phyloP scores from a whole-genome alignment of 1,139 yeast genomes.

The Suhomyces chickasaworum region DNA sequence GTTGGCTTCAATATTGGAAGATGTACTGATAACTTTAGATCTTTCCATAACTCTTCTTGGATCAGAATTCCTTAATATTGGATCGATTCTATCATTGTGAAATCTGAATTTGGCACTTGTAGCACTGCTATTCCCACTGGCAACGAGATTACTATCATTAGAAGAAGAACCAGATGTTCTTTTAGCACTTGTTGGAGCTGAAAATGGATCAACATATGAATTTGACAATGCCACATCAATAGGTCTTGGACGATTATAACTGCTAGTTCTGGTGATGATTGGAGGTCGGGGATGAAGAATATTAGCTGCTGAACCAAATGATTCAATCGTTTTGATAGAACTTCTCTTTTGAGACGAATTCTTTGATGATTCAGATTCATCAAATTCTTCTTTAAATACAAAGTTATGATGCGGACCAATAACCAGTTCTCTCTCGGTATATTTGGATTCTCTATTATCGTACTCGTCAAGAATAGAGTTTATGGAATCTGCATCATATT shows the following conservation, averaged over 20 bases:
- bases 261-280: not conserved
- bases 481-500: slow-evolving; percentile 33
- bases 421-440: slow-evolving; percentile 2
- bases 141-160: slow-evolving; percentile 6
- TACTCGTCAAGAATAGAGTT: slow-evolving; percentile 39
- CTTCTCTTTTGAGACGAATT: not conserved
- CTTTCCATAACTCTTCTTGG: slow-evolving; percentile 14
- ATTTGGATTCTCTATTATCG: slow-evolving; percentile 18
- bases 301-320: slow-evolving; percentile 12
- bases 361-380: slow-evolving; percentile 20
- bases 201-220: slow-evolving; percentile 6
- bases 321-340: slow-evolving; percentile 12
- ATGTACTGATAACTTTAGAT: slow-evolving; percentile 21
- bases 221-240: slow-evolving; percentile 18
- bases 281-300: slow-evolving; percentile 11
- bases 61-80: slow-evolving; percentile 12
- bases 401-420: slow-evolving; percentile 16
- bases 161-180: slow-evolving; percentile 10
- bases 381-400: slow-evolving; percentile 37
- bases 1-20: slow-evolving; percentile 23
- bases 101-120: slow-evolving; percentile 17
- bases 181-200: slow-evolving; percentile 8
- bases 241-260: slow-evolving; percentile 8
- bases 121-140: slow-evolving; percentile 14
- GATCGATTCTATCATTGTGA: slow-evolving; percentile 17